Evolutionary conservation across 352 stramenopile species (phyloP).

Genomic region (Globisporangium abappressorium): DNA sequence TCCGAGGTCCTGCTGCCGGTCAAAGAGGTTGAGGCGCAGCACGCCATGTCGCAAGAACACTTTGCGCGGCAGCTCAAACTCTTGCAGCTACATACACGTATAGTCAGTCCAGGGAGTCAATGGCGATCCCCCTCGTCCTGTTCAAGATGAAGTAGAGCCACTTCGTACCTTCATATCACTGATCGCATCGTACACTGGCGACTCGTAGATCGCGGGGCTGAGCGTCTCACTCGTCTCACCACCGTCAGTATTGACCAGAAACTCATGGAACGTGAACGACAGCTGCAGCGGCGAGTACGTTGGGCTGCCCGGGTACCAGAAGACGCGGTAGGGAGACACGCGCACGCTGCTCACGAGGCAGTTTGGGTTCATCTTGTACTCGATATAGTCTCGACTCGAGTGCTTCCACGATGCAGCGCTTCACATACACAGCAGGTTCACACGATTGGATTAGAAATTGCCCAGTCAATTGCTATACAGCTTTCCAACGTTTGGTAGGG

Average conservation of each 20-base stretch:
- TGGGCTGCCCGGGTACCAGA: slow-evolving; percentile 66
- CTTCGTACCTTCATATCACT: slow-evolving; percentile 43
- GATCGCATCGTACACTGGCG: slow-evolving; percentile 39
- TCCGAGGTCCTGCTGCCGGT: slow-evolving; percentile 46
- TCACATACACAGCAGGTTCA: neutral
- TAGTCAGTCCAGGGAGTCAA: neutral
- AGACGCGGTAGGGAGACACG: slow-evolving; percentile 66
- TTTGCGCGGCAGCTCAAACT: slow-evolving; percentile 35
- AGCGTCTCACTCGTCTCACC: neutral
- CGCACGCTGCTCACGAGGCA: slow-evolving; percentile 47
- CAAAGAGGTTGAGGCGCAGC: slow-evolving; percentile 54
- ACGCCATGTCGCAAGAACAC: slow-evolving; percentile 50
- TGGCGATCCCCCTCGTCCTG: neutral
- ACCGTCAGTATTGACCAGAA: slow-evolving; percentile 3
- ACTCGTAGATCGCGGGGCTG: slow-evolving; percentile 42
- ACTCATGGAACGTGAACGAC: slow-evolving; percentile 58
- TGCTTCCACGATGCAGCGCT: slow-evolving; percentile 16
- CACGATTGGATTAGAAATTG: neutral
- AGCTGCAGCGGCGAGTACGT: slow-evolving; percentile 61
- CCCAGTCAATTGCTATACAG: neutral
- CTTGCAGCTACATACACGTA: slow-evolving; percentile 35
- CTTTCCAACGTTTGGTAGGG: neutral
- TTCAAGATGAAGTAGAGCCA: neutral
- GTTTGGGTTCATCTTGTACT: slow-evolving; percentile 46
- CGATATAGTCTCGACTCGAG: slow-evolving; percentile 44